Base-by-base conservation (phyloP, 192 early-diverging fungal species). In the Mortierella hygrophila region DNA sequence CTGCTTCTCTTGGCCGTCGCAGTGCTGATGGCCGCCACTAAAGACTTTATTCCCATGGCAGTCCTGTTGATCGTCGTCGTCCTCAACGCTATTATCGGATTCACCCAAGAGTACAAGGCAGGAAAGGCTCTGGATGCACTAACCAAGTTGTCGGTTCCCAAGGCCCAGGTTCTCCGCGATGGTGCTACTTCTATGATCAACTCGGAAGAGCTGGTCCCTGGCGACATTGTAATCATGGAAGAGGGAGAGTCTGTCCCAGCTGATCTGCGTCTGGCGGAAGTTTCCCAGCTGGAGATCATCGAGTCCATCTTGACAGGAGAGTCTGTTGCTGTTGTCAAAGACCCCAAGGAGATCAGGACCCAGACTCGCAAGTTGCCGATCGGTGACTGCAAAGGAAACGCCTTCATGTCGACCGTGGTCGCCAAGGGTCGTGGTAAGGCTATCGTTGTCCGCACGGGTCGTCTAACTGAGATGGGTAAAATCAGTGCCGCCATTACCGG, bases 371-470 rank as follows among this genome's bases (percentile, higher is more conserved):
- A 90, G 65, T 87, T 95, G 7, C 91, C 91, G 0, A 89, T 99
- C 10, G 96, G 94, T 71, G 98, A 99, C 74, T 99, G 98, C 88
- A 97, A 95, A 85, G 96, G 97, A 60, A 98, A 97, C 83, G 97
- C 97, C 10, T 99, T 99, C 87, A 99, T 98, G 98, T 94, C 97
- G 15, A 99, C 98, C 4, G 90, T 96, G 9, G 96, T 99, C 37
- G 92, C 97, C 44, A 93, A 95, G 37, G 98, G 98, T 38, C 94
- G 98, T 42, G 98, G 94, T 20, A 96, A 96, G 70, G 98, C 97
- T 35, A 92, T 99, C 68, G 98, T 99, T 18, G 97, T 97, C 32
- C 92, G 97, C 73, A 97, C 96, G 8, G 98, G 98, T 57, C 77
- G 90, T 40, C 83, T 89, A 44, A 98, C 98, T 32, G 98, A 99